phyloP scores from a whole-genome alignment of 2,329 filamentous ascomycete genomes.

The Beauveria sp. region DNA sequence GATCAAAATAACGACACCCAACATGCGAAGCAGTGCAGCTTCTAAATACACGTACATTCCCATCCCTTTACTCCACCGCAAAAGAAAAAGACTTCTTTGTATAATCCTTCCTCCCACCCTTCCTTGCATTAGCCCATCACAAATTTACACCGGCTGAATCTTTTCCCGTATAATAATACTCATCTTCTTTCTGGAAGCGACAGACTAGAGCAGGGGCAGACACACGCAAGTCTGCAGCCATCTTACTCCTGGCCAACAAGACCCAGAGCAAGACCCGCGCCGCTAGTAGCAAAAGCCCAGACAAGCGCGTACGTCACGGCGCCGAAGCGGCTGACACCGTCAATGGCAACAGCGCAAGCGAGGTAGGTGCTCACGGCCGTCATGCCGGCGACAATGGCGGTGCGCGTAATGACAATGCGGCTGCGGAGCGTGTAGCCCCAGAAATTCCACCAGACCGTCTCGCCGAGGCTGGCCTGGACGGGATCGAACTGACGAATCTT shows the following conservation, averaged over 20 bases:
- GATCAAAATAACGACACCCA: background rate
- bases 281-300: conserved; percentile 60
- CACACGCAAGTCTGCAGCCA: background rate
- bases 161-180: background rate
- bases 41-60: background rate
- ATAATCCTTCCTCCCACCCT: background rate
- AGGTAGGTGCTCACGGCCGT: conserved; percentile 55
- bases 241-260: conserved; percentile 38
- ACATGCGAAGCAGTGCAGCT: background rate
- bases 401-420: conserved; percentile 58
- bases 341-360: conserved; percentile 57
- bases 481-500: conserved; percentile 52
- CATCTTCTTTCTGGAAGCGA: background rate
- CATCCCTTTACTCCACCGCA: background rate
- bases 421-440: conserved; percentile 60
- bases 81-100: background rate
- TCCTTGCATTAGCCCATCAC: background rate
- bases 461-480: conserved; percentile 53
- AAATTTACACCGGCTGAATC: background rate
- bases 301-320: conserved; percentile 65
- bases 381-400: conserved; percentile 48
- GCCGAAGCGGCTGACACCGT: conserved; percentile 62
- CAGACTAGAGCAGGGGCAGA: background rate
- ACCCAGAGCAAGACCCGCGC: conserved; percentile 50
- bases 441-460: conserved; percentile 66